phyloP scores from a whole-genome alignment of 768 basidiomycete species.

The Lactarius deliciosus region DNA sequence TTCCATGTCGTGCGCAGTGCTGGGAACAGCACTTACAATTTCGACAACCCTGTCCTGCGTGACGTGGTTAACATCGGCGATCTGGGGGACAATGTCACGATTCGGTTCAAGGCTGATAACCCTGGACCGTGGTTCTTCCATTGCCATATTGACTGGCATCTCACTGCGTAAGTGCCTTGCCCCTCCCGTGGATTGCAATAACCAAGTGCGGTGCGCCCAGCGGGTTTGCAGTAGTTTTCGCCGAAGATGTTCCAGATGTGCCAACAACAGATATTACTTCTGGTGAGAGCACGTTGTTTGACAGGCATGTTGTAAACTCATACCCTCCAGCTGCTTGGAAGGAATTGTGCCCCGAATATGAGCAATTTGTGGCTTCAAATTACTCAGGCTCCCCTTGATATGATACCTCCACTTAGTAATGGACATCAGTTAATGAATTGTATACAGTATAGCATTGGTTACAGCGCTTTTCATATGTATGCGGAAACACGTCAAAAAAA shows the following conservation, averaged over 20 bases:
- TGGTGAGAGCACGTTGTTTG: not conserved
- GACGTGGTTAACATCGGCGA: slow-evolving; percentile 28
- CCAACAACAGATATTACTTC: not conserved
- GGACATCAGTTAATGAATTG: too few relatives aligned
- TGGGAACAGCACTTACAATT: slow-evolving; percentile 24
- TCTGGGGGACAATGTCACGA: slow-evolving; percentile 21
- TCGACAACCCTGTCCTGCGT: slow-evolving; percentile 25
- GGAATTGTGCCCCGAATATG: not conserved
- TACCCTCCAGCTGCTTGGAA: slow-evolving; percentile 1
- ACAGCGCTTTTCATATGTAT: too few relatives aligned
- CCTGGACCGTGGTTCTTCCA: slow-evolving; percentile 35
- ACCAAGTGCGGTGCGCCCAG: not conserved
- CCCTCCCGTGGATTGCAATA: not conserved
- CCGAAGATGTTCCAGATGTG: slow-evolving; percentile 10
- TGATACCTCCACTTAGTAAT: not conserved
- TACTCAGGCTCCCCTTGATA: not conserved
- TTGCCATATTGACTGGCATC: slow-evolving; percentile 36
- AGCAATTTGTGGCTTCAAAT: not conserved
- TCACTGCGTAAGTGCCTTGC: slow-evolving; percentile 17
- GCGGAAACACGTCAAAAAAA: too few relatives aligned
- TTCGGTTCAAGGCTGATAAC: slow-evolving; percentile 36
- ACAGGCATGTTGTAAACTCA: not conserved
- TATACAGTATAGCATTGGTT: too few relatives aligned
- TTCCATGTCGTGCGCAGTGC: slow-evolving; percentile 31
- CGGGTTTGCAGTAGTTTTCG: slow-evolving; percentile 16